Base-by-base conservation (phyloP, 2,329 filamentous ascomycete genomes). In the Leptographium radiaticola region DNA sequence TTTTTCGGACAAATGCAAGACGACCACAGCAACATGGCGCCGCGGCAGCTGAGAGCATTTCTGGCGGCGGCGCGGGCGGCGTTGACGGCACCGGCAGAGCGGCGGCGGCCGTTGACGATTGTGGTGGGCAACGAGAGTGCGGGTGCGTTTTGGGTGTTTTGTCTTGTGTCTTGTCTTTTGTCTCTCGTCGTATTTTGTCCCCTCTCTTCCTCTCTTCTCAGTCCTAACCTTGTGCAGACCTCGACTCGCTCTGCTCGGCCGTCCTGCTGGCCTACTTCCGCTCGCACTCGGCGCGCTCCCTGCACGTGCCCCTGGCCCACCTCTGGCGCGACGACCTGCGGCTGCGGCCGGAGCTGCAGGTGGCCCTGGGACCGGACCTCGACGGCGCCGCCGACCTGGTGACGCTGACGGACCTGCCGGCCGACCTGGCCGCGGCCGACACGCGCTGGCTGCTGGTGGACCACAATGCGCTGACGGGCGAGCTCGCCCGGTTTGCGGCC, bases 201-300 rank as follows among this genome's bases (percentile, higher is more conserved):
- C n/a, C n/a, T n/a, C n/a, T n/a, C n/a, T n/a, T n/a, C n/a, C n/a
- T n/a, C n/a, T n/a, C n/a, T 42, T 36, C 30, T 43, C 16, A 12
- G 12, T 30, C 16, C 25, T 44, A 46, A 4, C 44, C 2, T 2
- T 12, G 9, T 6, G 12, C 38, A 86, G 87, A 93, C 61, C 81
- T 93, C 53, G 87, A 93, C 69, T 90, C 87, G 2, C 77, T 93
- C 60, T 87, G 84, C 66, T 84, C 81, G 33, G 80, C 87, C 31
- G 69, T 93, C 18, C 68, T 90, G 31, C 80, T 85, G 56, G 85
- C 87, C 54, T 93, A 90, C 67, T 71, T 91, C 40, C 79, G 81
- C 58, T 84, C 80, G 38, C 76, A 81, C 6, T 69, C 77, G 5
- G 72, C 71, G 13, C 71, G 75, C 54, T 68, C 65, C 25, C 70